Base-by-base conservation (phyloP, 2,329 filamentous ascomycete species). In the Aspergillus pseudoglaucus region DNA sequence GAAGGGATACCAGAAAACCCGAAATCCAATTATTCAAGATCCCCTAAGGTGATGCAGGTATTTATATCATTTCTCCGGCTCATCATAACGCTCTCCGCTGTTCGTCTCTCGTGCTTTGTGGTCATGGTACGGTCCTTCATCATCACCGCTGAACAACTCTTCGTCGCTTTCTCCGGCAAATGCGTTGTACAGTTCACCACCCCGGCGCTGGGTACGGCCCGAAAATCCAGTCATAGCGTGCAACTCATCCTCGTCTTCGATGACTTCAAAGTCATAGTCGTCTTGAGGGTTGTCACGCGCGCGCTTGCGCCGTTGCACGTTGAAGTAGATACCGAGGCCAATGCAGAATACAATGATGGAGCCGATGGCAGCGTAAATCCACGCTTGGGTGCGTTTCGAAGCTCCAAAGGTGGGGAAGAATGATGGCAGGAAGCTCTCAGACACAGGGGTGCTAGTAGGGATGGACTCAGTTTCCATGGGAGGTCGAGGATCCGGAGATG, bases 151-250 rank as follows among this genome's bases (percentile, higher is more conserved):
- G 51, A 81, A 72, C 37, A 81, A 60, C 50, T 86, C 83, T 47
- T 88, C 86, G 48, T 93, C 90, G 49, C 91, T 91, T 45, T 90
- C 91, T 14, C 88, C 90, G 0, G 93, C 93, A 76, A 98, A 98
- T 4, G 93, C 93, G 74, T 98, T 93, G 66, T 98, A 98, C 40
- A 98, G 73, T 72, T 97, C 91, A 23, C 91, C 90, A 2, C 89
- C 93, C 17, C 72, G 69, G 44, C 88, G 75, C 55, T 75, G 65
- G 66, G 69, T 77, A 58, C 65, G 68, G 30, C 65, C 67, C 69
- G 45, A 78, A 76, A 55, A 79, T 76, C 75, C 68, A 49, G 68
- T 67, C 62, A 63, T 57, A 9, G 64, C 59, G 48, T 62, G 60
- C 46, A 57, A 55, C 14, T 78, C 75, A 57, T 95, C 90, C 17